Conservation (phyloP, 1,139 yeast species). For the Hyphopichia fennica region DNA sequence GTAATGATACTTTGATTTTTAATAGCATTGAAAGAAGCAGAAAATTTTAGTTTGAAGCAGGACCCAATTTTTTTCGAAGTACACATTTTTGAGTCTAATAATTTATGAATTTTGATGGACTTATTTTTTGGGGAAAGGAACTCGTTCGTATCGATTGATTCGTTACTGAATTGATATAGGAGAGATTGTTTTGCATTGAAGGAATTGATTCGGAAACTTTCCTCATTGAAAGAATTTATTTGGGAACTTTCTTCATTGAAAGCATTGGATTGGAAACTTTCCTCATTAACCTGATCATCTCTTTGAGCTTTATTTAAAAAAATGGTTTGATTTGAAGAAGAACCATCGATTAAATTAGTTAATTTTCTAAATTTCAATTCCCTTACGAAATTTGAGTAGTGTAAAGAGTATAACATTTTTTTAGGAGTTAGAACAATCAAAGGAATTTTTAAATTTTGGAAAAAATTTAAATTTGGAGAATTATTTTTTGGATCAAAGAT, state of each 20-base stretch:
- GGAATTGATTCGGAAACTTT: slow-evolving; percentile 10
- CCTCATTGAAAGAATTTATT: not conserved
- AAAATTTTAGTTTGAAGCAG: slow-evolving; percentile 43
- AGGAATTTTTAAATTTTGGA: slow-evolving; percentile 27
- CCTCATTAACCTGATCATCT: slow-evolving; percentile 36
- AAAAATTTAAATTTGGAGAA: slow-evolving; percentile 28
- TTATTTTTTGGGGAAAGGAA: not conserved
- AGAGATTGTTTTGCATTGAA: slow-evolving; percentile 40
- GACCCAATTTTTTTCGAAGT: slow-evolving; percentile 39
- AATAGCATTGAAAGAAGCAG: slow-evolving; percentile 33
- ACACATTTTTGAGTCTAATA: slow-evolving; percentile 33
- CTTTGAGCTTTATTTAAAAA: slow-evolving; percentile 48
- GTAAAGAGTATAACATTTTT: slow-evolving; percentile 71
- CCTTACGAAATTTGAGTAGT: slow-evolving; percentile 63
- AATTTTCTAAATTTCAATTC: slow-evolving; percentile 70
- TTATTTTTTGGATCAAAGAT: slow-evolving; percentile 32
- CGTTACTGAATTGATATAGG: slow-evolving; percentile 69
- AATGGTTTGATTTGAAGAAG: slow-evolving; percentile 52
- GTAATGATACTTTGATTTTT: slow-evolving; percentile 33
- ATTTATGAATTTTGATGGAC: slow-evolving; percentile 8
- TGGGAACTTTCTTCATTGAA: not conserved
- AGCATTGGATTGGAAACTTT: not conserved
- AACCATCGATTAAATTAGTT: slow-evolving; percentile 55
- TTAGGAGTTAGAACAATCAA: slow-evolving; percentile 59
- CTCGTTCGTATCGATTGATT: slow-evolving; percentile 32